Percentiles rank a stretch among this genome's conserved stretches.
Evolutionary conservation across 1,284 basidiomycete species (phyloP).

Genomic region (Microbotryum saponariae): DNA sequence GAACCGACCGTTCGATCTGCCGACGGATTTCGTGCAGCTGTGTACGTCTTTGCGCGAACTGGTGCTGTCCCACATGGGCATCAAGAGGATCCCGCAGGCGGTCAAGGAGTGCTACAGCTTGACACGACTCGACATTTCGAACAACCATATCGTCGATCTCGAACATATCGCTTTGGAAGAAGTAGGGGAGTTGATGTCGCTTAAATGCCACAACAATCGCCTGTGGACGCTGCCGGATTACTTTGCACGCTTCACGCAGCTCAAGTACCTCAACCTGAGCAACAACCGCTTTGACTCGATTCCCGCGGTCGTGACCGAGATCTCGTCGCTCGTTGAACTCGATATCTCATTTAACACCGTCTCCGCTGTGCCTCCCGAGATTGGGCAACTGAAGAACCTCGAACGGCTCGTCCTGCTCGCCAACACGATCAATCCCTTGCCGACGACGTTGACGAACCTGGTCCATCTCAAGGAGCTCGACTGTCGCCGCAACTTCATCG

Average conservation of each 20-base stretch:
- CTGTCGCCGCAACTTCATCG: conserved; percentile 72
- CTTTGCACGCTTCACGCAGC: conserved; percentile 63
- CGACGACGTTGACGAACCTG: conserved; percentile 58
- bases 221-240: conserved; percentile 79
- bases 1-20: conserved; percentile 94
- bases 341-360: conserved; percentile 96
- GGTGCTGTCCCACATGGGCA: conserved; percentile 82
- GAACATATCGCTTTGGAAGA: conserved; percentile 75
- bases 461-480: conserved; percentile 63
- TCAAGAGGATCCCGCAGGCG: conserved; percentile 85
- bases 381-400: conserved; percentile 62
- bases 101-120: conserved; percentile 69
- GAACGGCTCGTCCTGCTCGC: conserved; percentile 77
- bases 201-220: conserved; percentile 88
- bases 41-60: conserved; percentile 79
- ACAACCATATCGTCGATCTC: conserved; percentile 85
- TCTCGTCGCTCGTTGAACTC: conserved; percentile 68
- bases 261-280: conserved; percentile 83
- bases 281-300: conserved; percentile 91
- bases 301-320: conserved; percentile 66
- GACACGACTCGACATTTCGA: conserved; percentile 79
- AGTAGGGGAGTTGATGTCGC: conserved; percentile 61
- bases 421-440: conserved; percentile 74
- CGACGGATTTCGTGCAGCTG: conserved; percentile 90
- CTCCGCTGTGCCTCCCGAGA: conserved; percentile 67